A percentile compares a stretch with the other conserved stretches of the same genome.
phyloP scores from a whole-genome alignment of 768 basidiomycete genomes.

The Fomitopsis serialis region DNA sequence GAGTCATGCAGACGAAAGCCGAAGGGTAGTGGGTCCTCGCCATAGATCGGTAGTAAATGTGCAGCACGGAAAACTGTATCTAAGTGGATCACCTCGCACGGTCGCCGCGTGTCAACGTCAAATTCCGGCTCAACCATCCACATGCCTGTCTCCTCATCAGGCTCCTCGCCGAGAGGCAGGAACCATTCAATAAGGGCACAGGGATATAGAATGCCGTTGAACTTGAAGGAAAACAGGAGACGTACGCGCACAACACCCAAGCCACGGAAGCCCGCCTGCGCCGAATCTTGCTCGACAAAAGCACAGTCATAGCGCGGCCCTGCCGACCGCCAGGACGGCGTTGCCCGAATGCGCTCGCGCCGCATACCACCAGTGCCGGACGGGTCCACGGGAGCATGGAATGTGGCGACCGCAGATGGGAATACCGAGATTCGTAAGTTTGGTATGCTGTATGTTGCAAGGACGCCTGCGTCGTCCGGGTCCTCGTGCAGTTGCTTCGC shows the following conservation, averaged over 20 bases:
- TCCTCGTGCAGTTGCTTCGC: neutral
- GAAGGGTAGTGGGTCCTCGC: neutral
- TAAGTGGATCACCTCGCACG: constrained; percentile 2
- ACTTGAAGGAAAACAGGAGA: constrained; percentile 23
- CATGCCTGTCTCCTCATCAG: constrained; percentile 23
- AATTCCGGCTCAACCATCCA: constrained; percentile 22
- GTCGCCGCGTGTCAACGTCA: constrained; percentile 5
- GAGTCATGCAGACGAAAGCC: neutral
- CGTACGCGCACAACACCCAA: constrained; percentile 12
- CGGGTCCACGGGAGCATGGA: constrained; percentile 23
- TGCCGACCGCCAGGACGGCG: constrained; percentile 18
- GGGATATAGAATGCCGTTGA: constrained; percentile 17
- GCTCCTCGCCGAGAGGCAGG: constrained; percentile 5
- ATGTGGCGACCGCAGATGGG: constrained; percentile 19
- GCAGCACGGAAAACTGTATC: constrained; percentile 23
- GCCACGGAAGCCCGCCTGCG: constrained; percentile 13
- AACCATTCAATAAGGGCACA: constrained; percentile 9
- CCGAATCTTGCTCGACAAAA: constrained; percentile 12
- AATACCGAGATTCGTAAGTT: constrained; percentile 9
- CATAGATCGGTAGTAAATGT: constrained; percentile 21
- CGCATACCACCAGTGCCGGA: constrained; percentile 23
- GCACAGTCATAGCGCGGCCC: constrained; percentile 16
- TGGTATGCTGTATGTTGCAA: neutral
- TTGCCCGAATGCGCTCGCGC: constrained; percentile 17
- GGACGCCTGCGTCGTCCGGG: constrained; percentile 25